These are phyloP conservation scores for Immersiella caudata DNA, from an alignment of 495 filamentous ascomycete genomes.

Conservation along the genomic window DNA sequence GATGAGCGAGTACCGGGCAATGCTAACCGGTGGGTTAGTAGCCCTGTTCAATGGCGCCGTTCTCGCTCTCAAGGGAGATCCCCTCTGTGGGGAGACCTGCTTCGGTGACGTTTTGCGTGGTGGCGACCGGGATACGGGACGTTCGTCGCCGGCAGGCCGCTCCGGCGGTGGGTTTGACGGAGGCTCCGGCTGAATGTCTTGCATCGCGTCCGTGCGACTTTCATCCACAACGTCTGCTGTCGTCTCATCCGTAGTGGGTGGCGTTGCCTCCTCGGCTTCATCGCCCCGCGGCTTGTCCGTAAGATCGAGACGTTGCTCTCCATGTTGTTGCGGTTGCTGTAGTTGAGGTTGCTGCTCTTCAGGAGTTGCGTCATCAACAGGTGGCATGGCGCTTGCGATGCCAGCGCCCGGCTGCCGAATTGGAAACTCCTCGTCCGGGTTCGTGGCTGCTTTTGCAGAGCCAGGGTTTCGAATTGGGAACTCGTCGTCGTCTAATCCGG, in stretches of 20 bases:
- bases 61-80: conserved; percentile 28
- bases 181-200: conserved; percentile 26
- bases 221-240: conserved; percentile 12
- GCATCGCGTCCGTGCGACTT: conserved; percentile 24
- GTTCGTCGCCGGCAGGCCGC: conserved; percentile 22
- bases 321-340: conserved; percentile 4
- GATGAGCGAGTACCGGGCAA: conserved; percentile 44
- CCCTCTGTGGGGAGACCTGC: conserved; percentile 12
- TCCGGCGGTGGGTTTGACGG: conserved; percentile 31
- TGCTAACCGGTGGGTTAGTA: conserved; percentile 41
- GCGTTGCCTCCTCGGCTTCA: background rate
- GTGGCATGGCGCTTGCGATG: conserved; percentile 38
- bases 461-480: conserved; percentile 50
- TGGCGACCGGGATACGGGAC: conserved; percentile 31
- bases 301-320: background rate
- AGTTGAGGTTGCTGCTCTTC: conserved; percentile 15
- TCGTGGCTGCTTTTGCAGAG: conserved; percentile 34
- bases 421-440: conserved; percentile 45
- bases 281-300: background rate
- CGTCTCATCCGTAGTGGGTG: background rate
- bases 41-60: conserved; percentile 32
- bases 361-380: conserved; percentile 23
- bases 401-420: conserved; percentile 44
- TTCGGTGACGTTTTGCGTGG: conserved; percentile 22
- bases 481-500: conserved; percentile 46